Evolutionary conservation across 148 eudicot genomes (phyloP).

Genomic region (Amaranthus hypochondriacus): DNA sequence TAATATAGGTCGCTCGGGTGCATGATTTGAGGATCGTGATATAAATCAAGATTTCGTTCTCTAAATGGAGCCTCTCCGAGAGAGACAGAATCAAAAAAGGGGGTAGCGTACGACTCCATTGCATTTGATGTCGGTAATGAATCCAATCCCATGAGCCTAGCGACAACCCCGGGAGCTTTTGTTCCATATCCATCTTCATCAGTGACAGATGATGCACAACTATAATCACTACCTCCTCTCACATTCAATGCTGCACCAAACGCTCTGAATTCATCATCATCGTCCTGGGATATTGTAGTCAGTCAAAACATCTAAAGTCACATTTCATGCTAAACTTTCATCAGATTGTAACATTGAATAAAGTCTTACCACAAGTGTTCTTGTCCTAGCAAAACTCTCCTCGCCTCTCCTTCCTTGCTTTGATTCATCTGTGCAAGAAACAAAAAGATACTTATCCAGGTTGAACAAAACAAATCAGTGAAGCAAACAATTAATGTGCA

Average conservation of each 20-base stretch:
- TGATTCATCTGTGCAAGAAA: constrained; percentile 44
- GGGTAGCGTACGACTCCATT: constrained; percentile 50
- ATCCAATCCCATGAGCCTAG: constrained; percentile 94
- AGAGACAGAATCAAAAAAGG: constrained; percentile 61
- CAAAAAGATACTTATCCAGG: constrained; percentile 17
- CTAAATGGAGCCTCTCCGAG: constrained; percentile 45
- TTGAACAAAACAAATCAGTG: neutral
- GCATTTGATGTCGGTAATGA: constrained; percentile 60
- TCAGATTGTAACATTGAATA: neutral
- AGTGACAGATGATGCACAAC: constrained; percentile 79
- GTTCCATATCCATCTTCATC: constrained; percentile 66
- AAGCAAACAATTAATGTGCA: neutral
- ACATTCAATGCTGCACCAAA: constrained; percentile 44
- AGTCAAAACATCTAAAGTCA: neutral
- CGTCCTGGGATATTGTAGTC: constrained; percentile 39
- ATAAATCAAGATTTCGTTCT: constrained; percentile 41
- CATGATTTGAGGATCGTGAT: constrained; percentile 35
- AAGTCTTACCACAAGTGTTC: constrained; percentile 46
- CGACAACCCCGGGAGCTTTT: constrained; percentile 81
- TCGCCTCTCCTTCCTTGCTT: constrained; percentile 71
- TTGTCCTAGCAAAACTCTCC: constrained; percentile 54
- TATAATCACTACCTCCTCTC: constrained; percentile 71
- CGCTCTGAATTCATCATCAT: constrained; percentile 40
- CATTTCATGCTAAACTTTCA: neutral
- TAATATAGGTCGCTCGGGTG: constrained; percentile 33